phyloP scores from a whole-genome alignment of 257 asterid species.

The Solanum sitiens region DNA sequence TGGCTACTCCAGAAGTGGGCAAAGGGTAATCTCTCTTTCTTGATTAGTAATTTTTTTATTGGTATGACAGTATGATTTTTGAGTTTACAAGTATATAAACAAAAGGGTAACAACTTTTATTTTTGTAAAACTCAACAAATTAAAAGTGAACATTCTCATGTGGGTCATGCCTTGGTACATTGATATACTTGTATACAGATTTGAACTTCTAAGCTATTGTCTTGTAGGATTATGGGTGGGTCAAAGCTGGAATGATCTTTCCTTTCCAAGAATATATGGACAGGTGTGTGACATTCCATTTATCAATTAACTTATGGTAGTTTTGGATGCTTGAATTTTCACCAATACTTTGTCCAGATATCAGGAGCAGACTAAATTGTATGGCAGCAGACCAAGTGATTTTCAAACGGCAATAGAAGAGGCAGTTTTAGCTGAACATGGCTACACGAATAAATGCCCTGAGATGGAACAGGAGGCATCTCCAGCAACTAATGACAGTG shows the following conservation, averaged over 20 bases:
- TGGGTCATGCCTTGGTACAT: not conserved
- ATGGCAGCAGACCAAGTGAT: conserved; percentile 82
- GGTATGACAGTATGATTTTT: not conserved
- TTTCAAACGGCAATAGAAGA: conserved; percentile 78
- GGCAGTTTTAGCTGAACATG: conserved; percentile 60
- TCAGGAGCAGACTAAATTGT: conserved; percentile 86
- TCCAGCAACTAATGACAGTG: conserved; percentile 19
- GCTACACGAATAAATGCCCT: conserved; percentile 20
- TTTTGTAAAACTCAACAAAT: not conserved
- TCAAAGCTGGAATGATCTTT: conserved; percentile 79
- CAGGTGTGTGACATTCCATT: conserved; percentile 37
- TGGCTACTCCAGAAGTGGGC: conserved; percentile 61
- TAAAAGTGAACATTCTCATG: not conserved
- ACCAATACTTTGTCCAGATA: conserved; percentile 38
- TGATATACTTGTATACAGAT: not conserved
- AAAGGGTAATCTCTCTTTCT: conserved; percentile 46
- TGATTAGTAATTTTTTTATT: not conserved
- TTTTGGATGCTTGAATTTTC: not conserved
- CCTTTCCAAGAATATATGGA: conserved; percentile 78
- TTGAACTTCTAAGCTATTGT: not conserved
- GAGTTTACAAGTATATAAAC: conserved; percentile 9
- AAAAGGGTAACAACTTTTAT: conserved; percentile 38
- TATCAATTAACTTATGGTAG: not conserved
- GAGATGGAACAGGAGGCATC: conserved; percentile 31
- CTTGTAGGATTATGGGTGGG: conserved; percentile 92